Conservation (phyloP, 2,329 filamentous ascomycete species). For the Mollisia scopiformis region DNA sequence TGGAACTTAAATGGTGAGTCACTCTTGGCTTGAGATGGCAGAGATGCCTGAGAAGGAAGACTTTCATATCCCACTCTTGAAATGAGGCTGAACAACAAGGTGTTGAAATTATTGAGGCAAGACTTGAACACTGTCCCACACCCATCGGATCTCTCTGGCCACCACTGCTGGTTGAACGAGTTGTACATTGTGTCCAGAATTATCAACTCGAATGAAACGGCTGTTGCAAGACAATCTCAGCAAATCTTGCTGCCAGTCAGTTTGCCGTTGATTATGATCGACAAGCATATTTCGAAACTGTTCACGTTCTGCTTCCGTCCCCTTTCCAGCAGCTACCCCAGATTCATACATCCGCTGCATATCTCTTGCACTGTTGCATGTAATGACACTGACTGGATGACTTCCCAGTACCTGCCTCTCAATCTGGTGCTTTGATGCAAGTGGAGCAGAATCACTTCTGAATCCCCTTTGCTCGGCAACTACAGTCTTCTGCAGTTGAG, state of each 20-base stretch:
- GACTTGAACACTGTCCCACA: not conserved
- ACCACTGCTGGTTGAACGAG: conserved; percentile 20
- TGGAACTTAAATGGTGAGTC: not conserved
- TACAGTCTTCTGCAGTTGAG: conserved; percentile 2
- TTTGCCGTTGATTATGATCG: conserved; percentile 3
- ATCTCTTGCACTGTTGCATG: conserved; percentile 13
- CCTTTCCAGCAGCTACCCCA: conserved; percentile 18
- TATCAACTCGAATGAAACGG: conserved; percentile 1
- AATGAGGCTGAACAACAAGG: not conserved
- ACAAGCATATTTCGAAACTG: conserved; percentile 4
- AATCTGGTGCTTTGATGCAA: conserved; percentile 23
- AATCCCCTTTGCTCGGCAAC: conserved; percentile 11
- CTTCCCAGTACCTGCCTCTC: conserved; percentile 16
- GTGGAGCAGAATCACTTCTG: not conserved
- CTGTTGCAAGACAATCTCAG: conserved; percentile 12
- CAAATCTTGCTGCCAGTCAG: conserved; percentile 10
- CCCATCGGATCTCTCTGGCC: conserved; percentile 30
- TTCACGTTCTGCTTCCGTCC: conserved; percentile 12
- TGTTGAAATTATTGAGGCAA: too few species aligned
- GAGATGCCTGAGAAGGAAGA: not conserved
- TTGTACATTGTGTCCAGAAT: conserved; percentile 25
- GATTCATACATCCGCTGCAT: conserved; percentile 19
- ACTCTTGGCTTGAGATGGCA: not conserved
- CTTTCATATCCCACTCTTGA: not conserved
- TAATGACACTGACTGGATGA: conserved; percentile 20